Conservation (phyloP, 75 land plant species). For the Pinus taeda region DNA sequence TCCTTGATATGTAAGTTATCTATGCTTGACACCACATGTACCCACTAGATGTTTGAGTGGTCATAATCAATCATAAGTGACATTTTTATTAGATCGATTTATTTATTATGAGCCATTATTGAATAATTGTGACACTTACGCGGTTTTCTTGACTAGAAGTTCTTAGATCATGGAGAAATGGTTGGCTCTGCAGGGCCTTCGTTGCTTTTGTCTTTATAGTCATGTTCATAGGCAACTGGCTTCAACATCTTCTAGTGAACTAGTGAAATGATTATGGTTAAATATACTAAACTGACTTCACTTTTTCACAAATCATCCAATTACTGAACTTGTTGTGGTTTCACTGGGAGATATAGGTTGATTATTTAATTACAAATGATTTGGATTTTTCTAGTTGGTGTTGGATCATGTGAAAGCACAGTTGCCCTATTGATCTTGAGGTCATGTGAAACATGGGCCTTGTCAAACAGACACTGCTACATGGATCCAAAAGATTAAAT, state of each 20-base stretch:
- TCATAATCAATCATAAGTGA: neutral
- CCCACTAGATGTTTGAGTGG: neutral
- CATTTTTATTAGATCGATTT: neutral
- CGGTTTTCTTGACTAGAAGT: neutral
- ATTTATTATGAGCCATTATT: neutral
- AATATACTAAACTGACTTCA: neutral
- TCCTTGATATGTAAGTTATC: neutral
- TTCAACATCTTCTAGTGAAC: neutral
- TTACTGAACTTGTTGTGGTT: neutral
- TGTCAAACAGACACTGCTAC: neutral
- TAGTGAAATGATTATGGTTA: neutral
- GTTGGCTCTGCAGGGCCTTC: neutral
- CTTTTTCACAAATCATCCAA: neutral
- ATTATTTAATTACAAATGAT: neutral
- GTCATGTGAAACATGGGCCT: neutral
- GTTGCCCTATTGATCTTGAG: no score
- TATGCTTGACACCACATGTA: neutral
- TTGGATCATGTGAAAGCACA: neutral
- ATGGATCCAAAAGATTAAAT: neutral
- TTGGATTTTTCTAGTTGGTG: neutral
- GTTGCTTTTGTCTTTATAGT: neutral
- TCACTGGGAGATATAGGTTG: neutral
- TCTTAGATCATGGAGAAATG: constrained; percentile 6
- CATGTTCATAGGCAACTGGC: neutral
- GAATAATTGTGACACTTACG: neutral